Evolutionary conservation across 108 stramenopile species (phyloP), one percentile per base, ranked within the genome.

Genomic region (Pelagomonas calceolata): DNA sequence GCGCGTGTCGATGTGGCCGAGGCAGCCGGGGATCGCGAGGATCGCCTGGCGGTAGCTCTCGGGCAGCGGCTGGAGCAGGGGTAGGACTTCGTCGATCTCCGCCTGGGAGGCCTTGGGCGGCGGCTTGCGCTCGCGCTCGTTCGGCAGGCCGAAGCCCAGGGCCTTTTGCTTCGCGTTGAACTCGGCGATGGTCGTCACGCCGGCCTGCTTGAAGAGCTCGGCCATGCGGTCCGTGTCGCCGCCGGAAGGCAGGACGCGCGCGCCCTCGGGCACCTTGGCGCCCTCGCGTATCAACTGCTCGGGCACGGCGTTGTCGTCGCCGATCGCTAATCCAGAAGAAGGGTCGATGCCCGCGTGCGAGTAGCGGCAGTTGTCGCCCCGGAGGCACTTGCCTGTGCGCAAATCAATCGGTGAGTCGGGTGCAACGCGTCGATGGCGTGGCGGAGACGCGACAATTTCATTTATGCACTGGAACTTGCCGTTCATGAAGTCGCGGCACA

Each of bases 161-260:
- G 7, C 4, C 51, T 60, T 60, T 26, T 60, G 51, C 7, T 26
- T 17, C 51, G 51, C 51, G 51, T 60, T 60, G 51, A 26, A 60
- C 51, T 60, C 51, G 51, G 51, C 51, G 26, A 60, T 60, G 26
- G 51, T 60, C 51, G 51, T 60, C 51, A 60, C 51, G 51, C 51
- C 51, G 51, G 51, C 51, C 51, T 60, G 21, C 7, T 12, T 4
- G 51, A 60, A 60, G 21, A 60, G 51, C 26, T 60, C 21, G 21
- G 51, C 51, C 51, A 60, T 60, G 51, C 51, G 51, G 51, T 60
- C 51, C 7, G 7, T 1, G 51, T 60, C 51, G 21, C 1, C 7
- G 21, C 21, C 18, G 21, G 51, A 3, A 17, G 51, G 21, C 51
- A 60, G 1, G 21, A 60, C 10, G 21, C 10, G 3, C 21, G 51